These are phyloP conservation scores for Phialocephala subalpina DNA, from an alignment of 2,329 filamentous ascomycete genomes.

Conservation along the genomic window DNA sequence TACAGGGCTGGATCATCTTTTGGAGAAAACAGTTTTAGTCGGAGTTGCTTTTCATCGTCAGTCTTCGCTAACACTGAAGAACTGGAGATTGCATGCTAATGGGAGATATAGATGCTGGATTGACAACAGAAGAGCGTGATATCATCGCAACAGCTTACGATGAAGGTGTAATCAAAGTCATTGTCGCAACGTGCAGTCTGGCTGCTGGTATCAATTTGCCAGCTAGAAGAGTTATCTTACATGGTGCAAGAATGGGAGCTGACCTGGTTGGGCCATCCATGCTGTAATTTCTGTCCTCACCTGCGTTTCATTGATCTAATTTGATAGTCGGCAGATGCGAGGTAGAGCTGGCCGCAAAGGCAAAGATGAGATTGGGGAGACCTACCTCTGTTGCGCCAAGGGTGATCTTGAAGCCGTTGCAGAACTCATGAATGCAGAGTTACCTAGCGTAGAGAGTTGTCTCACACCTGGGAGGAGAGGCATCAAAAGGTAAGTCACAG, in stretches of 20 bases:
- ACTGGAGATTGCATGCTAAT: slow-evolving; percentile 14
- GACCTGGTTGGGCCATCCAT: slow-evolving; percentile 81
- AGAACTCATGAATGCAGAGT: slow-evolving; percentile 74
- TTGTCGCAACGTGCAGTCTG: slow-evolving; percentile 80
- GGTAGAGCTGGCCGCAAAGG: slow-evolving; percentile 81
- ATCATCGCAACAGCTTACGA: slow-evolving; percentile 77
- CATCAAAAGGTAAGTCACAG: slow-evolving; percentile 63
- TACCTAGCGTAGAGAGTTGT: slow-evolving; percentile 75
- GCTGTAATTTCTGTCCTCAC: slow-evolving; percentile 54
- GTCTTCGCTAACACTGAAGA: slow-evolving; percentile 39
- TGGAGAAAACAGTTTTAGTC: slow-evolving; percentile 69
- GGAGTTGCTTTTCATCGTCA: slow-evolving; percentile 80
- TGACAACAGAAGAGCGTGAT: slow-evolving; percentile 80
- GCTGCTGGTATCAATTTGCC: slow-evolving; percentile 85
- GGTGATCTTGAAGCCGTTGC: slow-evolving; percentile 74
- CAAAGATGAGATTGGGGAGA: slow-evolving; percentile 80
- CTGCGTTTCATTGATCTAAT: slow-evolving; percentile 36
- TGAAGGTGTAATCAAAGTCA: slow-evolving; percentile 70
- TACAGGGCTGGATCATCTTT: slow-evolving; percentile 69
- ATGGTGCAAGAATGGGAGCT: slow-evolving; percentile 78
- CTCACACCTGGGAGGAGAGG: slow-evolving; percentile 72
- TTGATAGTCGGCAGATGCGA: slow-evolving; percentile 73
- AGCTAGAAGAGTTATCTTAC: slow-evolving; percentile 77
- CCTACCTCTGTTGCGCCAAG: slow-evolving; percentile 76
- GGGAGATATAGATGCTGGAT: slow-evolving; percentile 57